Evolutionary conservation across 768 basidiomycete genomes (phyloP).

Genomic region (Flagelloscypha sp.): DNA sequence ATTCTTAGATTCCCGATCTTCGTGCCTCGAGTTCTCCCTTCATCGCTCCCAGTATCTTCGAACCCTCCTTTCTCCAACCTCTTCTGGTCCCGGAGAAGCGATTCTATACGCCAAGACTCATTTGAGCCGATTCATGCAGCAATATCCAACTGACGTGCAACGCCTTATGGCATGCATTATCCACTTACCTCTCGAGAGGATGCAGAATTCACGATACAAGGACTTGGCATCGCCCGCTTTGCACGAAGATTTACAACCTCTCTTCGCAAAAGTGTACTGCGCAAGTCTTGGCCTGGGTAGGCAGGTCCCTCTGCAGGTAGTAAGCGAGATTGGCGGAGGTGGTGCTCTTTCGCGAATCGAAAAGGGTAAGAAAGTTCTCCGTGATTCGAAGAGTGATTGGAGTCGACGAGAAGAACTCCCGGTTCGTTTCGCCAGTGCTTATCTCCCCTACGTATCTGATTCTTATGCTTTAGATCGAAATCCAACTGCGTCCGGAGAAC

Average conservation of each 20-base stretch:
- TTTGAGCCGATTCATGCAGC: slow-evolving; percentile 53
- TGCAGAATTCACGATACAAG: slow-evolving; percentile 65
- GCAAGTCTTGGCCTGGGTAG: slow-evolving; percentile 81
- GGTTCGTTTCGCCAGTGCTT: slow-evolving; percentile 31
- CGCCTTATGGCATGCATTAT: slow-evolving; percentile 62
- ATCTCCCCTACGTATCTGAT: slow-evolving; percentile 4
- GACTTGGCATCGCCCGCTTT: slow-evolving; percentile 66
- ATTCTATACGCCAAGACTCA: slow-evolving; percentile 67
- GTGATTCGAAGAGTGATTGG: slow-evolving; percentile 91
- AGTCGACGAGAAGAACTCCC: slow-evolving; percentile 83
- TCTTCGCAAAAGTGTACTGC: slow-evolving; percentile 88
- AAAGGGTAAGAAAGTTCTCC: slow-evolving; percentile 90
- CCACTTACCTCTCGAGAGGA: slow-evolving; percentile 60
- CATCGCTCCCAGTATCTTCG: slow-evolving; percentile 88
- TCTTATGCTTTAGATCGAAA: slow-evolving; percentile 68
- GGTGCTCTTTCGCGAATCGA: slow-evolving; percentile 89
- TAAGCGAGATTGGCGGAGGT: slow-evolving; percentile 88
- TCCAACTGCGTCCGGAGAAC: slow-evolving; percentile 77
- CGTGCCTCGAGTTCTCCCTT: slow-evolving; percentile 81
- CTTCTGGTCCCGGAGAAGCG: slow-evolving; percentile 49
- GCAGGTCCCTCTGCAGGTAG: slow-evolving; percentile 79
- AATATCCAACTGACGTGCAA: slow-evolving; percentile 55
- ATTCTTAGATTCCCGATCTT: slow-evolving; percentile 63
- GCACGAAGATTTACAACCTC: slow-evolving; percentile 69
- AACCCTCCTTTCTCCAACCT: slow-evolving; percentile 56